Evolutionary conservation across 2,329 filamentous ascomycete species (phyloP), one percentile per base, ranked within the genome.

Genomic region (Anthostomella pinea): DNA sequence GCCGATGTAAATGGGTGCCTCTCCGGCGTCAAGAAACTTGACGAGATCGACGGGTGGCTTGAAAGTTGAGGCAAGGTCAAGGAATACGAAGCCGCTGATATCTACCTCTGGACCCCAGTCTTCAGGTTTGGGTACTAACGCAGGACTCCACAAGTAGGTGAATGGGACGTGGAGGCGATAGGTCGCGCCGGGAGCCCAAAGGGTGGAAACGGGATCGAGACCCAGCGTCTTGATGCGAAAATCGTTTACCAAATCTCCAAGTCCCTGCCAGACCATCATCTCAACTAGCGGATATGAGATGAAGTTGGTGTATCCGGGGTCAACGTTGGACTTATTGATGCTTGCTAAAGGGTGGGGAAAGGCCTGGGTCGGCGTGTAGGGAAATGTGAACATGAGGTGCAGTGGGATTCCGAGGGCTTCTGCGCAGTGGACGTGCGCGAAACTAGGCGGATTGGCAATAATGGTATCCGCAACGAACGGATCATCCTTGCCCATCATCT

Each of bases 191-290:
- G 85, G 85, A 0, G 85, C 86, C 85, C 85, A 89, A 1, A 89
- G 65, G 0, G 81, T 86, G 22, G 81, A 85, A 2, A 91, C 79
- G 0, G 84, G 82, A 46, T 90, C 85, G 0, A 91, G 64, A 2
- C 75, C 76, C 1, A 91, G 66, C 0, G 79, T 86, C 36, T 81
- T 77, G 5, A 79, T 70, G 30, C 87, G 73, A 49, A 90, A 88
- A 18, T 78, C 69, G 53, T 91, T 91, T 46, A 91, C 76, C 18
- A 91, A 65, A 57, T 90, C 86, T 3, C 86, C 86, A 1, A 91
- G 69, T 0, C 89, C 90, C 60, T 95, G 88, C 89, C 89, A 95
- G 1, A 88, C 85, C 75, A 91, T 87, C 77, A 87, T 83, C 56
- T 91, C 86, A 2, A 91, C 84, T 22, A 91, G 64, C 0, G 84